Percentiles rank a stretch among this genome's conserved stretches.
Conservation (phyloP, 768 basidiomycete species). For the Sarcodon aspratus region DNA sequence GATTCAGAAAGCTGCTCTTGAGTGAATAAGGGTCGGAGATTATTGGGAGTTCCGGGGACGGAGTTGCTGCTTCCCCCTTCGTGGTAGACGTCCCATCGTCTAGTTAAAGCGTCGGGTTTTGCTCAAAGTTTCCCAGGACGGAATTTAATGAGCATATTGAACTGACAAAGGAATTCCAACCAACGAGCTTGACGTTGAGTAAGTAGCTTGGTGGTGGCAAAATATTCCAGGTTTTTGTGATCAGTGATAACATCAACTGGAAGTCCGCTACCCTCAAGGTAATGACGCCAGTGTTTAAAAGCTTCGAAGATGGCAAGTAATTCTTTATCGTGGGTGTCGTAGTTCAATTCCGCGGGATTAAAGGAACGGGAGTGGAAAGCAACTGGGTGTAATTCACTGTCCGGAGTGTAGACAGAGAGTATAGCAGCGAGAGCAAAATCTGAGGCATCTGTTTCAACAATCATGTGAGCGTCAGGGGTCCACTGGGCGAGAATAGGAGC, state of each 20-base stretch:
- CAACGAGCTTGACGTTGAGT: conserved; percentile 26
- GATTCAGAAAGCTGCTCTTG: too few species aligned
- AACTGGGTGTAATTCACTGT: conserved; percentile 16
- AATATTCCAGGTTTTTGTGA: conserved; percentile 28
- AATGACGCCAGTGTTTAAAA: conserved; percentile 14
- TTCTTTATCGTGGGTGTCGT: conserved; percentile 40
- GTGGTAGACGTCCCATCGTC: conserved; percentile 11
- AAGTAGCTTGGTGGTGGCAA: conserved; percentile 17
- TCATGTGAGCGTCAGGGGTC: conserved; percentile 5
- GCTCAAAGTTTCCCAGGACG: conserved; percentile 1
- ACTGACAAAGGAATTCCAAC: conserved; percentile 14
- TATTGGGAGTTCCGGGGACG: conserved; percentile 9
- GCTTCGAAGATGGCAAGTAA: conserved; percentile 30
- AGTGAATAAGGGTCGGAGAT: conserved; percentile 8
- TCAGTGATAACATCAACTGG: conserved; percentile 17
- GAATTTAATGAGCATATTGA: conserved; percentile 7
- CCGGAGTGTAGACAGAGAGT: conserved; percentile 4
- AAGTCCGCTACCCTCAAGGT: conserved; percentile 8
- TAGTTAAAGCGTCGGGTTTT: conserved; percentile 9
- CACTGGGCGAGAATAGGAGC: conserved; percentile 12
- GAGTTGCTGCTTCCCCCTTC: conserved; percentile 14
- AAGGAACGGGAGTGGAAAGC: conserved; percentile 19
- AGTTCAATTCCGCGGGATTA: conserved; percentile 27
- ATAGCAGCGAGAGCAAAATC: conserved; percentile 11
- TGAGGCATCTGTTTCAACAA: conserved; percentile 13